A percentile compares a stretch with the other conserved stretches of the same genome.
phyloP scores from a whole-genome alignment of 1,139 yeast genomes.

The Debaryomyces fabryi region DNA sequence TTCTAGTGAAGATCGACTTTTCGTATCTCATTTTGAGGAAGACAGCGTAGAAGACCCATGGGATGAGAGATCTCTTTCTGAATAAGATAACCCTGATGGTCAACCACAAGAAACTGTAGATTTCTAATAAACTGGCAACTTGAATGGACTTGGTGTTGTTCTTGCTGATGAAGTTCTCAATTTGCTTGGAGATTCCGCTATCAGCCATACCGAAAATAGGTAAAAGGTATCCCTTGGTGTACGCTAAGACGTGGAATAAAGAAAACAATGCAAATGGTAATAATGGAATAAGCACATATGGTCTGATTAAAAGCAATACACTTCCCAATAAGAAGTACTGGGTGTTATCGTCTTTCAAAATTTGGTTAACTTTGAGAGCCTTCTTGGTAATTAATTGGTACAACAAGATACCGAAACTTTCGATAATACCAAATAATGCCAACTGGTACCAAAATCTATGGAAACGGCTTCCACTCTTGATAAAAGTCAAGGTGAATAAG shows the following conservation, averaged over 20 bases:
- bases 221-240: slow-evolving; percentile 61
- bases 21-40: slow-evolving; percentile 82
- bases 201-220: slow-evolving; percentile 62
- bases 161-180: slow-evolving; percentile 58
- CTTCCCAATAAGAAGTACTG: slow-evolving; percentile 52
- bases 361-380: slow-evolving; percentile 35
- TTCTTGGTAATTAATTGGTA: slow-evolving; percentile 51
- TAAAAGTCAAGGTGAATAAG: slow-evolving; percentile 55
- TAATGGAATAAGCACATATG: slow-evolving; percentile 46
- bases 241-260: slow-evolving; percentile 61
- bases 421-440: slow-evolving; percentile 65
- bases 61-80: slow-evolving; percentile 64
- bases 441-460: slow-evolving; percentile 57
- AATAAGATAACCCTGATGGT: slow-evolving; percentile 60
- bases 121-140: slow-evolving; percentile 72
- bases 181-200: slow-evolving; percentile 36
- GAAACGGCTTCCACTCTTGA: slow-evolving; percentile 24
- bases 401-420: slow-evolving; percentile 77
- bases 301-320: slow-evolving; percentile 38
- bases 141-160: slow-evolving; percentile 74
- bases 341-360: slow-evolving; percentile 48
- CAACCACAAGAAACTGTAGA: slow-evolving; percentile 54
- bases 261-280: slow-evolving; percentile 59
- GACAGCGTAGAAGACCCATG: slow-evolving; percentile 57
- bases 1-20: slow-evolving; percentile 72